Conservation (phyloP, 768 basidiomycete genomes). For the Leucocoprinus leucothites region DNA sequence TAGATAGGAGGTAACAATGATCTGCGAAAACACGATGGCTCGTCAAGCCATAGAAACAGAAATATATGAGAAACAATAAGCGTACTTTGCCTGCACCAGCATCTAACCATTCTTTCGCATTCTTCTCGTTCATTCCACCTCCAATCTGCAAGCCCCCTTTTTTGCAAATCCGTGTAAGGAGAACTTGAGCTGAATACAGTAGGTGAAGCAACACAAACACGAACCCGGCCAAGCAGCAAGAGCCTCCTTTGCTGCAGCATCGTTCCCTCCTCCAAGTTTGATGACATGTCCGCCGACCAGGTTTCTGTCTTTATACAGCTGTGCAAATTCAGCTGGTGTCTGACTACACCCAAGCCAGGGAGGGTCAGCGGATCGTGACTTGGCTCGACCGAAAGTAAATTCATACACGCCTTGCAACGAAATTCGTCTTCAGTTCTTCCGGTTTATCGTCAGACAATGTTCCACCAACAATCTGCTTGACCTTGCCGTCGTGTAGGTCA, state of each 20-base stretch:
- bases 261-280: conserved; percentile 90
- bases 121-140: conserved; percentile 82
- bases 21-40: conserved; percentile 39
- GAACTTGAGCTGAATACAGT: too few species aligned
- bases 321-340: conserved; percentile 75
- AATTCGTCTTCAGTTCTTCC: conserved; percentile 75
- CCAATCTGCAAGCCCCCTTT: conserved; percentile 85
- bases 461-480: conserved; percentile 98
- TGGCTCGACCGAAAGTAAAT: not conserved
- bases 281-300: conserved; percentile 93
- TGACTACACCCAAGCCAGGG: conserved; percentile 42
- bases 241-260: conserved; percentile 83
- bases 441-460: conserved; percentile 74
- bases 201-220: too few species aligned
- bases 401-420: conserved; percentile 73
- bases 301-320: conserved; percentile 64
- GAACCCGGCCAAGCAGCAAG: conserved; percentile 80
- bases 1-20: conserved; percentile 96
- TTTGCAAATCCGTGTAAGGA: conserved; percentile 7
- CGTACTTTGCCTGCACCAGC: conserved; percentile 84
- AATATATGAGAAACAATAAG: not conserved
- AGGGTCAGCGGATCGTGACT: conserved; percentile 1
- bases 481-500: conserved; percentile 92
- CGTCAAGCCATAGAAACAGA: not conserved
- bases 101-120: conserved; percentile 82